Evolutionary conservation across 2,329 filamentous ascomycete species (phyloP).

Genomic region (Nigrospora sphaerica): DNA sequence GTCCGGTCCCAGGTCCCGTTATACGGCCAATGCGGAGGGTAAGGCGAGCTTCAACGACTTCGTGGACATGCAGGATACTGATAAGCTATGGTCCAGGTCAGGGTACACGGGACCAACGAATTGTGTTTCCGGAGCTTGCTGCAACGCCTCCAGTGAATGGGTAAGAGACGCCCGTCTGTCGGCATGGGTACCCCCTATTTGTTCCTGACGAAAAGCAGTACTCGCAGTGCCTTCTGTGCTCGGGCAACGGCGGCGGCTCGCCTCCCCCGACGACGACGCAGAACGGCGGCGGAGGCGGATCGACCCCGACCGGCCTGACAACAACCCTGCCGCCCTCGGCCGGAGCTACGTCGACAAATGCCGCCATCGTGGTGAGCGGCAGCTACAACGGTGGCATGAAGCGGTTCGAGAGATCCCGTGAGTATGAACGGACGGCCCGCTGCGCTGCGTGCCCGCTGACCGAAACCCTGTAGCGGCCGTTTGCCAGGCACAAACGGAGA

Average conservation of each 20-base stretch:
- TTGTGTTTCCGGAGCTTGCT: background rate
- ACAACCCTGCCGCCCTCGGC: slow-evolving; percentile 4
- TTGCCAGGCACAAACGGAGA: slow-evolving; percentile 18
- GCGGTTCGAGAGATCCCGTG: slow-evolving; percentile 34
- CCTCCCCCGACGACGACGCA: background rate
- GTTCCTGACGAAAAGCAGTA: background rate
- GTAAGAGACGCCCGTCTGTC: background rate
- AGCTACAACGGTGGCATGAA: slow-evolving; percentile 38
- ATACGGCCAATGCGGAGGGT: background rate
- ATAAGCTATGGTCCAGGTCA: background rate
- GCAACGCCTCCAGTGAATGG: background rate
- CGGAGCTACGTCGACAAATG: slow-evolving; percentile 3
- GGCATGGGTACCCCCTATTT: background rate
- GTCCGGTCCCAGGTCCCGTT: background rate
- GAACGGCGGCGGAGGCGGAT: background rate
- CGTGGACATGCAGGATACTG: background rate
- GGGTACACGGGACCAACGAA: background rate
- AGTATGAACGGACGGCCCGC: slow-evolving; percentile 2
- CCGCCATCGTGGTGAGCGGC: slow-evolving; percentile 12
- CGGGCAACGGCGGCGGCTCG: background rate
- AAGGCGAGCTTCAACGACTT: no score
- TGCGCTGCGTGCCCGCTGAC: no score
- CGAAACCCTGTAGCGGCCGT: slow-evolving; percentile 5
- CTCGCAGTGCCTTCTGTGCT: background rate
- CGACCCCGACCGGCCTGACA: slow-evolving; percentile 5